These are phyloP conservation scores for Phoma sp. DNA, from an alignment of 2,329 filamentous ascomycete genomes.

Conservation along the genomic window DNA sequence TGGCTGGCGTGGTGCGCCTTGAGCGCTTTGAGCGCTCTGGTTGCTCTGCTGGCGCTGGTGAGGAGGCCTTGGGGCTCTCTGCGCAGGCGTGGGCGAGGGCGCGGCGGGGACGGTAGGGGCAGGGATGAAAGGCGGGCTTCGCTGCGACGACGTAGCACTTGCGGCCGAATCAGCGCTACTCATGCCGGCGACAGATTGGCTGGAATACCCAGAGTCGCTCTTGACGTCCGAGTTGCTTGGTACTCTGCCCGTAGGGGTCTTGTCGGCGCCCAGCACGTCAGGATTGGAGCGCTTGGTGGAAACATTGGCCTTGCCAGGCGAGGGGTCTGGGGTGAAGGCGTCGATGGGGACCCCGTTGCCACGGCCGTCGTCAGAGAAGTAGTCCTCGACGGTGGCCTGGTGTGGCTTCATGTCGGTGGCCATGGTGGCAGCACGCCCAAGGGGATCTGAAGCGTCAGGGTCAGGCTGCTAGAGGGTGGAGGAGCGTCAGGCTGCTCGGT, in stretches of 20 bases:
- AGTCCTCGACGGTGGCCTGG: constrained; percentile 49
- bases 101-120: constrained; percentile 14
- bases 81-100: constrained; percentile 10
- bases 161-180: constrained; percentile 60
- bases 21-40: constrained; percentile 30
- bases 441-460: constrained; percentile 7
- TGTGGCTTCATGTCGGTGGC: constrained; percentile 33
- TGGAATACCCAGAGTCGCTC: constrained; percentile 69
- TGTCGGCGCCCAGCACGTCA: constrained; percentile 43
- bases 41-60: constrained; percentile 28
- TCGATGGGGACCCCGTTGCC: constrained; percentile 31
- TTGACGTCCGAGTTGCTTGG: constrained; percentile 54
- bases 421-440: constrained; percentile 11
- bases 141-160: constrained; percentile 43
- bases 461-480: background rate
- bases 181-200: constrained; percentile 61
- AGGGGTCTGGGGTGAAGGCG: constrained; percentile 34
- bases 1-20: constrained; percentile 23
- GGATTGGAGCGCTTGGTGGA: constrained; percentile 56
- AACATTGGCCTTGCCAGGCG: constrained; percentile 56
- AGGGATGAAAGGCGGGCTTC: constrained; percentile 34
- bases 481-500: constrained; percentile 6
- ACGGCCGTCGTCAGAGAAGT: constrained; percentile 48
- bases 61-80: constrained; percentile 17
- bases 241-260: constrained; percentile 32